Conservation (phyloP, 2,329 filamentous ascomycete genomes). For the Moelleriella libera region DNA sequence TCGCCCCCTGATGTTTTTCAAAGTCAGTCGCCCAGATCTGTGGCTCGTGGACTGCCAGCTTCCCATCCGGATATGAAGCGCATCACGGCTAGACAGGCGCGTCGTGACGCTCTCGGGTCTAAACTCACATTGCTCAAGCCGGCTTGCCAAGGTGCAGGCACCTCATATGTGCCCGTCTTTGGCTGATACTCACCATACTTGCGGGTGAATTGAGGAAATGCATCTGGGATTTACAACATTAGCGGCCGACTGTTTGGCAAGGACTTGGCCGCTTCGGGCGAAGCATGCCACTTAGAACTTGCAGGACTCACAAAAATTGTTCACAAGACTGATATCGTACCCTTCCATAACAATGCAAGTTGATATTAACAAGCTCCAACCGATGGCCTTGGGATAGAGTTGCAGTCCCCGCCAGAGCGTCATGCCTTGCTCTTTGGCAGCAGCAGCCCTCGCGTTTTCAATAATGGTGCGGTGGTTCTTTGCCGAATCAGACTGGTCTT, state of each 20-base stretch:
- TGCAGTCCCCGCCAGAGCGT: constrained; percentile 61
- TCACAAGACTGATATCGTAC: constrained; percentile 69
- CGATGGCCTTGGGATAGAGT: constrained; percentile 76
- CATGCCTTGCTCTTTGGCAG: constrained; percentile 54
- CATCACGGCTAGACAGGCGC: too few relatives aligned
- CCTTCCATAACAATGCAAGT: constrained; percentile 88
- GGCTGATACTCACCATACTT: constrained; percentile 38
- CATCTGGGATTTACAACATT: constrained; percentile 17
- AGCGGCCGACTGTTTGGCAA: too few relatives aligned
- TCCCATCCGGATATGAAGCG: too few relatives aligned
- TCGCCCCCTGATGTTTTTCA: constrained; percentile 7
- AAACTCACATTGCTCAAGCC: constrained; percentile 38
- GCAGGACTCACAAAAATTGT: constrained; percentile 52
- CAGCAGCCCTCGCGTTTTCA: constrained; percentile 26
- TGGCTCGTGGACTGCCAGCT: too few relatives aligned
- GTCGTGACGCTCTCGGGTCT: too few relatives aligned
- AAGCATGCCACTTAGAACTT: constrained; percentile 5
- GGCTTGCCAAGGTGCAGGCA: constrained; percentile 49
- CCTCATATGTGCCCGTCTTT: constrained; percentile 31
- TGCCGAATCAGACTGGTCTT: constrained; percentile 7
- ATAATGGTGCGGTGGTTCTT: constrained; percentile 16
- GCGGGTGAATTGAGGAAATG: constrained; percentile 40
- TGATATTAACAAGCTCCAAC: constrained; percentile 75
- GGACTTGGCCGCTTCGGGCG: neutral
- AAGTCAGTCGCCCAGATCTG: neutral